Conservation (phyloP, 2,329 filamentous ascomycete genomes). For the Berkeleyomyces rouxiae region DNA sequence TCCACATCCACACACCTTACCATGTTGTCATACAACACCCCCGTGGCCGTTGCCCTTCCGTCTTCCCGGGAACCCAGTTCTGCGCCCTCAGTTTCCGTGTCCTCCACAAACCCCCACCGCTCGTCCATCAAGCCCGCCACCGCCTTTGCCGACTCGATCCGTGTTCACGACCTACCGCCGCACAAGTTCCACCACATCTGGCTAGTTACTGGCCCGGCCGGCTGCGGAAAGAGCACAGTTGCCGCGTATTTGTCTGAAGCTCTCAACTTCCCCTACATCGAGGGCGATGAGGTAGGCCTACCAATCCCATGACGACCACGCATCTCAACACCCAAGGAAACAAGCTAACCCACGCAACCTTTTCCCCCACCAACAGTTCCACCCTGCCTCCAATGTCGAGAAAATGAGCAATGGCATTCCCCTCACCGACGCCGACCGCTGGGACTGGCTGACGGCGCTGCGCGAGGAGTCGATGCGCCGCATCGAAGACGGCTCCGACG, state of each 20-base stretch:
- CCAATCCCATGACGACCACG: background rate
- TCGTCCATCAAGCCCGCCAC: slow-evolving; percentile 8
- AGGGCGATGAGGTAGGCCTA: slow-evolving; percentile 55
- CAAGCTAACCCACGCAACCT: slow-evolving; percentile 16
- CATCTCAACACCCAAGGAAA: background rate
- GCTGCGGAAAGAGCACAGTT: slow-evolving; percentile 64
- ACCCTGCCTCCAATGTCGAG: slow-evolving; percentile 61
- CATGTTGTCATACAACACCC: slow-evolving; percentile 37
- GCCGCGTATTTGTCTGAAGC: slow-evolving; percentile 45
- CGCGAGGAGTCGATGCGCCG: slow-evolving; percentile 48
- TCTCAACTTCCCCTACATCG: slow-evolving; percentile 54
- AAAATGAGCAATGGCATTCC: slow-evolving; percentile 81
- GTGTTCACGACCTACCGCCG: slow-evolving; percentile 8
- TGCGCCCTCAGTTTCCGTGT: slow-evolving; percentile 17
- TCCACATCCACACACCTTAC: slow-evolving; percentile 9
- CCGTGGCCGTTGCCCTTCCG: slow-evolving; percentile 23
- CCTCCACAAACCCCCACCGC: background rate
- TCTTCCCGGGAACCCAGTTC: slow-evolving; percentile 10
- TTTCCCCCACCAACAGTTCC: slow-evolving; percentile 38
- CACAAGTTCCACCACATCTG: slow-evolving; percentile 51
- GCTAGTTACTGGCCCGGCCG: slow-evolving; percentile 64
- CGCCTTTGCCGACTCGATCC: background rate
- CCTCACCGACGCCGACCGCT: slow-evolving; percentile 81
- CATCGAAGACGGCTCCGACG: slow-evolving; percentile 39
- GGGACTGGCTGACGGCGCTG: slow-evolving; percentile 84